Base-by-base conservation (phyloP, 2,329 filamentous ascomycete species). In the Penicillium rolfsii region DNA sequence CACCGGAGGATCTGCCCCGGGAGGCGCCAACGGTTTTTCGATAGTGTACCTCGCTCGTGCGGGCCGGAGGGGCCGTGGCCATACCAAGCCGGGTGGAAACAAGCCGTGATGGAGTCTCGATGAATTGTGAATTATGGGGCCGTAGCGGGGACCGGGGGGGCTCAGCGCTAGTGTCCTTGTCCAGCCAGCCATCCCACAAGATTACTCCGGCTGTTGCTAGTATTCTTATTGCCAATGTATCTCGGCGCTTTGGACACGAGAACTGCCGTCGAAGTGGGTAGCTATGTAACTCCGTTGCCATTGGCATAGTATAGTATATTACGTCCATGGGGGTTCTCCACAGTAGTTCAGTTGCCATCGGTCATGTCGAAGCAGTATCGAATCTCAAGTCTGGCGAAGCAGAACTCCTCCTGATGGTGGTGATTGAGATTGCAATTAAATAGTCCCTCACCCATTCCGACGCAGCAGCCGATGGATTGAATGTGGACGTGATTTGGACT, bases 1-100 rank as follows among this genome's bases (percentile, higher is more conserved):
- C 53, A 40, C 35, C 55, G 58, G 57, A 61, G 57, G 64, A 67
- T 68, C 64, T 61, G 41, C 65, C 58, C 61, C 61, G 54, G 64
- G 64, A 61, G 60, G 56, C 55, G 52, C 60, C 60, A 67, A 68
- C 67, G 64, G 64, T 57, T 59, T 38, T 53, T 35, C 43, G 28
- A 55, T 50, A 53, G 48, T 55, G 26, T 43, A 19, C 38, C 36
- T 16, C 16, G 16, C 22, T 43, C 38, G 24, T 53, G 50, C 19
- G 30, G 36, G n/a, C 26, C 28, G 48, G 48, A 24, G 48, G 30
- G 22, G 48, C 30, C 30, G 48, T 35, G 30, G 28, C n/a, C 38
- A 28, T 40, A 50, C 38, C 33, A 52, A 30, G 46, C 33, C 45
- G 14, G 24, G 50, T 53, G 33, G 50, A 53, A 53, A 53, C 45